phyloP scores from a whole-genome alignment of 75 land plant genomes.

The Cunninghamia lanceolata region DNA sequence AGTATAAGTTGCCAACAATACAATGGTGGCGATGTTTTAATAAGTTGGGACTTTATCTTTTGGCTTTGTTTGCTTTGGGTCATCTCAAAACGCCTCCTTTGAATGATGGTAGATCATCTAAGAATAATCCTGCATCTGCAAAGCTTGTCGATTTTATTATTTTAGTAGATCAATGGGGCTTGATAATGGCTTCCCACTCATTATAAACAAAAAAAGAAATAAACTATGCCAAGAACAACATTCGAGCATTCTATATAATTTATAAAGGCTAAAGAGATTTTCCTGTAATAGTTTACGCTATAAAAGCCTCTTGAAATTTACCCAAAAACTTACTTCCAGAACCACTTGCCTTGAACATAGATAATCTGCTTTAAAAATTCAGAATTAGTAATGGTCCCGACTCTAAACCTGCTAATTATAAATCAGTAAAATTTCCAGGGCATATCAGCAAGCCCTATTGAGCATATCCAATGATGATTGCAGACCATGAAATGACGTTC shows the following conservation, averaged over 20 bases:
- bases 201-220: not conserved
- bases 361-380: not conserved
- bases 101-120: not conserved
- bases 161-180: not conserved
- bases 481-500: not conserved
- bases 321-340: not conserved
- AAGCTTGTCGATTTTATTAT: not conserved
- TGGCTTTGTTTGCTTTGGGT: not conserved
- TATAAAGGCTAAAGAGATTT: not conserved
- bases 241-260: not conserved
- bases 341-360: not conserved
- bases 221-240: not conserved
- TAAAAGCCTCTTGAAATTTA: not conserved
- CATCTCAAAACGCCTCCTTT: not conserved
- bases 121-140: not conserved
- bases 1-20: not conserved
- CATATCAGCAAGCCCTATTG: not conserved
- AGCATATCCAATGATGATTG: not conserved
- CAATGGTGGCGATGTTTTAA: not conserved
- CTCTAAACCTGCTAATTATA: not conserved
- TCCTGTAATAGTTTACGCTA: not conserved
- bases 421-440: not conserved
- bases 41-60: not conserved
- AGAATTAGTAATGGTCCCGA: not conserved
- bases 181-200: not conserved